Evolutionary conservation across 345 rosid species (phyloP), one percentile per base, ranked within the genome.

Genomic region (Carallia pectinifolia): DNA sequence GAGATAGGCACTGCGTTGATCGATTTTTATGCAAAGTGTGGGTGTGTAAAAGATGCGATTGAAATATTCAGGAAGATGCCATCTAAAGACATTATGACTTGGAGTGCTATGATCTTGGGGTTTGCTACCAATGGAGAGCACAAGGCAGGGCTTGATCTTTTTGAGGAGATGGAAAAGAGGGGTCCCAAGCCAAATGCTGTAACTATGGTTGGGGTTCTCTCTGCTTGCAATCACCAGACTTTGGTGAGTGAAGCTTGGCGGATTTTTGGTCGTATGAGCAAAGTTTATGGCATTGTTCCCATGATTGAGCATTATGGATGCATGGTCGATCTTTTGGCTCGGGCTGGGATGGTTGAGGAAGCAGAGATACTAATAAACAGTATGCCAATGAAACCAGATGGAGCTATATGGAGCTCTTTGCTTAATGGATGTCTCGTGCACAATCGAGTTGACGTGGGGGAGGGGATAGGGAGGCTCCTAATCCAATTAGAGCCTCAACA

Each of bases 301-400:
- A 4, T 23, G 13, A 73, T 79, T 52, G 83, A 79, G 68, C 85
- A 79, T 58, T 79, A 82, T 40, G 81, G 79, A 36, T 82, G 79
- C 75, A 67, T 79, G 83, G 77, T 82, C 65, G 83, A 79, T 66
- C 65, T 74, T 55, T 74, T 82, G 71, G 83, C 77, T 67, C 79
- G 75, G 67, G 69, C 72, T 23, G 81, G 83, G 40, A 56, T 40
- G 61, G 40, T 76, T 31, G 64, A 65, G 47, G 79, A 76, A 58
- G 85, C 80, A 18, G 73, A 16, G 53, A 44, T 66, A 10, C 30
- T 77, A 58, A 68, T 79, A 40, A 79, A 68, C 19, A 33, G 58
- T 23, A 79, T 76, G 85, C 76, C 74, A 19, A 74, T 71, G 75
- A 65, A 76, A 58, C 77, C 81, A 3, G 83, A 74, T 47, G 80